phyloP scores from a whole-genome alignment of 192 early-diverging fungal species.

The Gaertneriomyces semiglobifer region DNA sequence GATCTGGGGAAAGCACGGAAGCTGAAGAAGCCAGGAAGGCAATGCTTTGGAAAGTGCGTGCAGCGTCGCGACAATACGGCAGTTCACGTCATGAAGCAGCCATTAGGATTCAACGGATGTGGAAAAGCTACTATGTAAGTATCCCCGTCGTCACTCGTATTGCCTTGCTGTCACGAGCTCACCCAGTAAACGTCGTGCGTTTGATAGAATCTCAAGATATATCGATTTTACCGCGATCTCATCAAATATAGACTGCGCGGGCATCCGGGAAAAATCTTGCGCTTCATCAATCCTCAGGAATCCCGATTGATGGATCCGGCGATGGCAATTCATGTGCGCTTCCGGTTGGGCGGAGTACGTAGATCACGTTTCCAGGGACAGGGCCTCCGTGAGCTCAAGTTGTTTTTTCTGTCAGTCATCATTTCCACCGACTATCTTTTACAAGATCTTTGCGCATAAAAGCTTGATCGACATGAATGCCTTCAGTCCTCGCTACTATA shows the following conservation, averaged over 20 bases:
- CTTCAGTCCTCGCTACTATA: constrained; percentile 61
- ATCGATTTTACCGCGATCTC: constrained; percentile 51
- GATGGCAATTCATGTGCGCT: constrained; percentile 49
- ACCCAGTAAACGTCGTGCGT: constrained; percentile 20
- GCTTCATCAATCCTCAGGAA: constrained; percentile 61
- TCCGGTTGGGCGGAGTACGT: constrained; percentile 57
- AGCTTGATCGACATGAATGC: constrained; percentile 57
- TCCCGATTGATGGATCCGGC: constrained; percentile 48
- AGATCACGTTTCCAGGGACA: background rate
- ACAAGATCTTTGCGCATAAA: constrained; percentile 59
- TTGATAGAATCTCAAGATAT: constrained; percentile 47
- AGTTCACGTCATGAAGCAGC: constrained; percentile 30
- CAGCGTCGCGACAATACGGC: constrained; percentile 11
- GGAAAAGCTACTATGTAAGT: constrained; percentile 50
- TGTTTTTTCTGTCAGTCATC: constrained; percentile 20
- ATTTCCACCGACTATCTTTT: constrained; percentile 59
- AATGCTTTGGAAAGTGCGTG: constrained; percentile 36
- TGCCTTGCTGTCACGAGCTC: background rate
- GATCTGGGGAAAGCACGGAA: constrained; percentile 8
- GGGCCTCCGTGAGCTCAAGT: background rate
- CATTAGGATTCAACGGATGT: constrained; percentile 44
- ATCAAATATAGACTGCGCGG: constrained; percentile 53
- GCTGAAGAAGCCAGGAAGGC: constrained; percentile 33
- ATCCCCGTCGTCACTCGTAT: background rate
- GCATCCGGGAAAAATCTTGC: constrained; percentile 47